Evolutionary conservation across 495 filamentous ascomycete species (phyloP).

Genomic region (Hypoxylon fuscum): DNA sequence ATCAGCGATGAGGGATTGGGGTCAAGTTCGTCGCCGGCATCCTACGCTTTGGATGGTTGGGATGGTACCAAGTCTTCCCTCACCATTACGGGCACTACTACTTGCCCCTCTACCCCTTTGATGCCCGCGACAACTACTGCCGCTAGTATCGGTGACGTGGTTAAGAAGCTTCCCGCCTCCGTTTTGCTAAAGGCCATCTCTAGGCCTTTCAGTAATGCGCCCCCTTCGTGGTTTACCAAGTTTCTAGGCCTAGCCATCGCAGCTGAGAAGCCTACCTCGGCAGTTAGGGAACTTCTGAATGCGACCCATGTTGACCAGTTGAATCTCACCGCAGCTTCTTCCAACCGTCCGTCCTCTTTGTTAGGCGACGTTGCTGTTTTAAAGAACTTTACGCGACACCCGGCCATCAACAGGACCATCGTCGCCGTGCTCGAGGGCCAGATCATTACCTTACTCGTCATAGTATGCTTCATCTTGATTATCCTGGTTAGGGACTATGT

Average conservation of each 20-base stretch:
- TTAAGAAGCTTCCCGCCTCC: constrained; percentile 44
- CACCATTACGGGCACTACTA: constrained; percentile 37
- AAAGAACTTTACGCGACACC: constrained; percentile 74
- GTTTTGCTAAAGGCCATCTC: constrained; percentile 41
- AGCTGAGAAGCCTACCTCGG: constrained; percentile 18
- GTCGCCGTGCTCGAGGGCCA: constrained; percentile 91
- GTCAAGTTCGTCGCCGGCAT: constrained; percentile 27
- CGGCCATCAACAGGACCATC: constrained; percentile 78
- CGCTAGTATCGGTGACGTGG: constrained; percentile 42
- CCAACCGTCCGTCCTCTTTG: constrained; percentile 54
- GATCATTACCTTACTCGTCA: constrained; percentile 88
- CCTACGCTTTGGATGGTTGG: constrained; percentile 28
- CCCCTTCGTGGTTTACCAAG: constrained; percentile 40
- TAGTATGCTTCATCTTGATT: constrained; percentile 90
- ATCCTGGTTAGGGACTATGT: constrained; percentile 98
- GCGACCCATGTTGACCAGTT: constrained; percentile 25
- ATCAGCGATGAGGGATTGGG: constrained; percentile 90
- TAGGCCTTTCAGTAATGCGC: constrained; percentile 40
- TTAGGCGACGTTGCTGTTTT: constrained; percentile 79
- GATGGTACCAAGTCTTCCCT: constrained; percentile 29
- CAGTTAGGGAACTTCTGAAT: constrained; percentile 25
- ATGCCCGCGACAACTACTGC: constrained; percentile 49
- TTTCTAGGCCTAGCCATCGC: constrained; percentile 28
- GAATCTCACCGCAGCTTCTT: constrained; percentile 17
- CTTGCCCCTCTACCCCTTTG: constrained; percentile 57